Base-by-base conservation (phyloP, 768 basidiomycete genomes). In the Phanerodontia chrysosporium region DNA sequence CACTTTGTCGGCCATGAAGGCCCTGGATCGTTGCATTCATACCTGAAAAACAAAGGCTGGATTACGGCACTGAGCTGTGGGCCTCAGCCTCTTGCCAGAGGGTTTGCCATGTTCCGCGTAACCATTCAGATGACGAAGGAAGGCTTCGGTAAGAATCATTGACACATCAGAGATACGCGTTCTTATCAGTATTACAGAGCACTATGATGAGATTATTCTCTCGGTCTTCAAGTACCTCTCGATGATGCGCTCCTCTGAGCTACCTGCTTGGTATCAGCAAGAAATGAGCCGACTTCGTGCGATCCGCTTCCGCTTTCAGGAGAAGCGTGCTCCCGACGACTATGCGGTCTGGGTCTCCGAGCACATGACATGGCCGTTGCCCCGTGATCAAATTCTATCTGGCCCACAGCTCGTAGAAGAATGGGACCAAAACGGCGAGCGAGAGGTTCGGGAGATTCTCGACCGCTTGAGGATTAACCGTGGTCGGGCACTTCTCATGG, bases 1-100 rank as follows among this genome's bases (percentile, higher is more conserved):
- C 90, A 95, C 68, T 86, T 96, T 67, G 73, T 94, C 30, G 95
- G 95, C 0, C 93, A 98, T 68, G 95, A 98, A 74, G 95, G 95
- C 1, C 85, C 88, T 35, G 96, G 96, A 1, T 98, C 96, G 0
- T 74, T 98, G 29, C 81, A 91, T 65, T 92, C 94, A 0, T 93
- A 94, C 70, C 79, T 99, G 58, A 98, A 96, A 75, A 78, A 80
- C 61, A 89, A 88, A 67, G 91, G 92, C 2, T 96, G 94, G 93
- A 80, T 90, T 36, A 92, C 87, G 28, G 77, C 78, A 13, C 75
- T 98, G 51, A 83, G 80, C 56, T 79, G 85, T 45, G 92, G 89
- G 1, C 78, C 83, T 2, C 87, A 89, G 64, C 75, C 78, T 32
- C 80, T 92, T 6, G 91, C 82, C 21, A 82, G 91, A 62, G 92